Conservation (phyloP, 208 protist species). For the Spongospora subterranea region DNA sequence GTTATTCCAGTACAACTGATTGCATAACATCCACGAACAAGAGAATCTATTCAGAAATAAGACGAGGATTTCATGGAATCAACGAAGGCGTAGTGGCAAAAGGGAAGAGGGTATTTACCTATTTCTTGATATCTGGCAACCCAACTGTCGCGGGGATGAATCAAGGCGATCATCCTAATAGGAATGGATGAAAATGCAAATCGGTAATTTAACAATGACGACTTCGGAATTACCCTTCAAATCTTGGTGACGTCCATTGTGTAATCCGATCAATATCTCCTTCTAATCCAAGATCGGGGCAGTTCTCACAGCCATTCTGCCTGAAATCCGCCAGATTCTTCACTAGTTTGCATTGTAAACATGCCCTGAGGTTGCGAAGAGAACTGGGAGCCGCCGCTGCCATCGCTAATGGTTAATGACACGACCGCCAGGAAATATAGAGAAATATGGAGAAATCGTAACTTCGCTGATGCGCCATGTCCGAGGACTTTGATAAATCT, state of each 20-base stretch:
- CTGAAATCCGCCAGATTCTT: constrained; percentile 29
- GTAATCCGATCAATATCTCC: constrained; percentile 23
- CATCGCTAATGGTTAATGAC: constrained; percentile 9
- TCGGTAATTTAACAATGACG: neutral
- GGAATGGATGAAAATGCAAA: neutral
- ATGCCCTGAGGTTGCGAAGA: neutral
- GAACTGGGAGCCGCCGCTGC: constrained; percentile 14
- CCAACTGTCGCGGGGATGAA: constrained; percentile 25
- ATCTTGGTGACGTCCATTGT: neutral
- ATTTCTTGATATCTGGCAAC: constrained; percentile 51
- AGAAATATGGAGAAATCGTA: too few relatives aligned
- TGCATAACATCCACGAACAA: constrained; percentile 32
- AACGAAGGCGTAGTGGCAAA: too few relatives aligned
- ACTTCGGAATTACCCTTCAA: too few relatives aligned
- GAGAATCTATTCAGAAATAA: too few relatives aligned
- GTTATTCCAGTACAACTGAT: neutral
- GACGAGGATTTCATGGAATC: neutral
- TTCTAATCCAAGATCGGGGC: constrained; percentile 34
- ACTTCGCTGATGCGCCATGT: too few relatives aligned
- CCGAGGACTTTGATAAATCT: too few relatives aligned
- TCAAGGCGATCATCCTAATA: constrained; percentile 40
- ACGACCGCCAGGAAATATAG: too few relatives aligned
- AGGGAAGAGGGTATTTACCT: neutral
- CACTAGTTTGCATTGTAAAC: constrained; percentile 24
- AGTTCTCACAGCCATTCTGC: constrained; percentile 30